phyloP scores from a whole-genome alignment of 2,329 filamentous ascomycete genomes.

The Fusarium newnesense region DNA sequence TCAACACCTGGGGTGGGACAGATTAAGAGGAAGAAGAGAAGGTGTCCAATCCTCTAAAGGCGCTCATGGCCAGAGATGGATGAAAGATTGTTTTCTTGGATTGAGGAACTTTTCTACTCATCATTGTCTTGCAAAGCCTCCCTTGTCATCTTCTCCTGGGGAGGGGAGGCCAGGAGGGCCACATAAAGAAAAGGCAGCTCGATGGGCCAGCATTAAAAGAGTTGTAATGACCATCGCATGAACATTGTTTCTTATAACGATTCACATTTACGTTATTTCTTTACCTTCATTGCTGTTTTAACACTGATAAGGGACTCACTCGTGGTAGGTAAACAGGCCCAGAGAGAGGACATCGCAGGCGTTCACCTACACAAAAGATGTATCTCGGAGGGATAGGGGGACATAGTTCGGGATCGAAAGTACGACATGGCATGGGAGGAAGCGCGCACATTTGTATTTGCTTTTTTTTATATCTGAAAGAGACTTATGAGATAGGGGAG shows the following conservation, averaged over 20 bases:
- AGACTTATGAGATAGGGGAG: conserved; percentile 41
- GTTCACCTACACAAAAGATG: conserved; percentile 29
- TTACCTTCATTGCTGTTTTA: conserved; percentile 38
- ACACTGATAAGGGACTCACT: conserved; percentile 37
- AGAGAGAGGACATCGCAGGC: conserved; percentile 27
- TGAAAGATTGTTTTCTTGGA: conserved; percentile 32
- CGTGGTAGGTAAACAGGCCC: conserved; percentile 31
- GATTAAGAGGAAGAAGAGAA: conserved; percentile 84
- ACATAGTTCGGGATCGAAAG: conserved; percentile 31
- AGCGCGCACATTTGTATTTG: conserved; percentile 34
- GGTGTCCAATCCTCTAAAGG: conserved; percentile 79
- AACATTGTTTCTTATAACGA: conserved; percentile 50
- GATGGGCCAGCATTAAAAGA: conserved; percentile 48
- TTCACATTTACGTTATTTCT: conserved; percentile 45
- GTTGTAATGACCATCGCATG: conserved; percentile 56
- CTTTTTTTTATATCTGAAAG: conserved; percentile 22
- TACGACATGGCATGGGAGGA: conserved; percentile 41
- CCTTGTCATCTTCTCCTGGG: conserved; percentile 27
- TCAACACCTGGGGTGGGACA: conserved; percentile 57
- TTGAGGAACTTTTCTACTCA: conserved; percentile 27
- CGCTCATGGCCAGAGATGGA: conserved; percentile 19
- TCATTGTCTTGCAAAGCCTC: conserved; percentile 22
- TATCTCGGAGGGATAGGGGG: conserved; percentile 30
- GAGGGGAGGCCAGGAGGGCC: conserved; percentile 23
- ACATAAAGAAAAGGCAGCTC: conserved; percentile 25